These are phyloP conservation scores for Mytilinidion resinicola DNA, from an alignment of 495 filamentous ascomycete genomes.

Conservation along the genomic window DNA sequence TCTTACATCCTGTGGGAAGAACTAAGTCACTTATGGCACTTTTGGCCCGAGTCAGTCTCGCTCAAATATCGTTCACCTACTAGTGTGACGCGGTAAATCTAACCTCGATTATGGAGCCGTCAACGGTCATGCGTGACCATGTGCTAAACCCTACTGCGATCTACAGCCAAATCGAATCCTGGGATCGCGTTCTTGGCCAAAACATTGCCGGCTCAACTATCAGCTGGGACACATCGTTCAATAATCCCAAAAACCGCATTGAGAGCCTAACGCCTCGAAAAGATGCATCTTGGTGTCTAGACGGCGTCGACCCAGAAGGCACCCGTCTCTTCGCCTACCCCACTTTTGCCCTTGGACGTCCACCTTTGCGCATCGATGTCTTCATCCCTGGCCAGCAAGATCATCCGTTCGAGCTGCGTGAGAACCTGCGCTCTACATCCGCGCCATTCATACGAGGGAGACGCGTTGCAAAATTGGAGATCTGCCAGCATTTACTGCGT, in stretches of 20 bases:
- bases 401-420: background rate
- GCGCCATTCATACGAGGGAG: background rate
- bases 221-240: conserved; percentile 5
- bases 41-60: no score
- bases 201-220: background rate
- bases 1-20: no score
- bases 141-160: conserved; percentile 11
- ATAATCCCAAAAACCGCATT: conserved; percentile 23
- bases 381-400: conserved; percentile 15
- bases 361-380: conserved; percentile 15
- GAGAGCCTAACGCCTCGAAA: conserved; percentile 9
- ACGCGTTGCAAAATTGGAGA: background rate
- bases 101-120: conserved; percentile 19
- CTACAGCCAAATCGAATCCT: background rate
- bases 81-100: no score
- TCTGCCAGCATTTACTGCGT: conserved; percentile 12
- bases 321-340: conserved; percentile 19
- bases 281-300: conserved; percentile 6
- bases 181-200: background rate
- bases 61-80: no score
- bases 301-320: conserved; percentile 12
- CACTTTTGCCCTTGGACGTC: conserved; percentile 7
- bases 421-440: background rate
- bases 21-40: no score
- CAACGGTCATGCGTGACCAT: conserved; percentile 8